Percentiles rank a stretch among this genome's conserved stretches.
These are phyloP conservation scores for Trichoderma lentiforme DNA, from an alignment of 2,329 filamentous ascomycete genomes.

Conservation along the genomic window DNA sequence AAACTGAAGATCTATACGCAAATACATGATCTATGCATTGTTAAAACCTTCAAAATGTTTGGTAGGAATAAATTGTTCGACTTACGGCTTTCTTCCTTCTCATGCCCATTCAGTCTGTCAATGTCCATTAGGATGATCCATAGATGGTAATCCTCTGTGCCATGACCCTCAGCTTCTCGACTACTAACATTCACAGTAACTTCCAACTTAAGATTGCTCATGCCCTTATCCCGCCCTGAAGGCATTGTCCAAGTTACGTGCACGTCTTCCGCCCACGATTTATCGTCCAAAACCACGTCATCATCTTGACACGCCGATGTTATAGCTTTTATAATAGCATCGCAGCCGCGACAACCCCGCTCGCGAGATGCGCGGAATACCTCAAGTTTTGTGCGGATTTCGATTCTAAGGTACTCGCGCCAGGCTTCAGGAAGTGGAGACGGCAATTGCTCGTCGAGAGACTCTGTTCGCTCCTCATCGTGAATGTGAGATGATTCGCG, in stretches of 20 bases:
- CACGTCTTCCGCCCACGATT: neutral
- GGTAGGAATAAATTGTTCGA: neutral
- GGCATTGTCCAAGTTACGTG: neutral
- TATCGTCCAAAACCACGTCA: neutral
- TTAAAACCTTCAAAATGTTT: neutral
- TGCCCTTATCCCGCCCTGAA: neutral
- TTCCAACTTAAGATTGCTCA: neutral
- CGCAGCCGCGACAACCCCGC: slow-evolving; percentile 9
- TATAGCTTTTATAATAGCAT: neutral
- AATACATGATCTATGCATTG: neutral
- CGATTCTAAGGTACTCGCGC: neutral
- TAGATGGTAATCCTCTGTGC: neutral
- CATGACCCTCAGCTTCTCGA: neutral
- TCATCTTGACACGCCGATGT: neutral
- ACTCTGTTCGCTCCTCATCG: neutral
- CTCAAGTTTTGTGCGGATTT: neutral
- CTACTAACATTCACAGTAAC: neutral
- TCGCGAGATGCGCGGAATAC: neutral
- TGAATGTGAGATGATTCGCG: neutral
- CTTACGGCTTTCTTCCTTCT: neutral
- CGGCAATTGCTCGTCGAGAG: slow-evolving; percentile 9
- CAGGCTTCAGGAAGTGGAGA: neutral
- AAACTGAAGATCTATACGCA: neutral
- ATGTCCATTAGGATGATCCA: slow-evolving; percentile 6
- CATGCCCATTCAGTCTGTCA: neutral